A percentile compares a stretch with the other conserved stretches of the same genome.
Conservation (phyloP, 2,329 filamentous ascomycete species). For the Sporothrix schenckii region DNA sequence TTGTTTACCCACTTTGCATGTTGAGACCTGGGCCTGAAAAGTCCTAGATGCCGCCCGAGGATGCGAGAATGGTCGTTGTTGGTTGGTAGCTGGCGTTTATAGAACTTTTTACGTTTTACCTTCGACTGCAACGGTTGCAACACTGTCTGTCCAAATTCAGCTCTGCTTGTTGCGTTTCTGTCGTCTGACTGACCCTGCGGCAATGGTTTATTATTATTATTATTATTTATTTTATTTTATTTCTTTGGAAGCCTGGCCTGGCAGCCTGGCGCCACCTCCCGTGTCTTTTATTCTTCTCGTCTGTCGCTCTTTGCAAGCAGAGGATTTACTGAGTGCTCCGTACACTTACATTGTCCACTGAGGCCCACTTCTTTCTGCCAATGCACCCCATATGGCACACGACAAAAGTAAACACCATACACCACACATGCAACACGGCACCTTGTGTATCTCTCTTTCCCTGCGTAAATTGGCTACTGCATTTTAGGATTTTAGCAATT, state of each 20-base stretch:
- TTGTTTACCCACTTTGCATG: neutral
- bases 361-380: conserved; percentile 1
- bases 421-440: neutral
- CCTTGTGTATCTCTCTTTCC: neutral
- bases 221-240: neutral
- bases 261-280: conserved; percentile 8
- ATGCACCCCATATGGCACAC: neutral
- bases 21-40: neutral
- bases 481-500: neutral
- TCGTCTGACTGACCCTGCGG: conserved; percentile 4
- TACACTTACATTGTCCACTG: neutral
- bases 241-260: neutral
- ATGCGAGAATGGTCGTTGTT: neutral
- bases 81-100: neutral
- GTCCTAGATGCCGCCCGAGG: neutral
- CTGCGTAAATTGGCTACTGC: neutral
- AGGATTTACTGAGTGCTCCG: too few relatives aligned
- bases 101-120: conserved; percentile 17
- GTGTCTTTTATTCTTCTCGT: neutral
- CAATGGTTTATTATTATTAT: neutral
- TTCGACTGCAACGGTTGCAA: neutral
- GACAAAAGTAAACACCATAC: too few relatives aligned
- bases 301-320: too few relatives aligned
- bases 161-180: neutral
- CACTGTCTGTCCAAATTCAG: neutral